Base-by-base conservation (phyloP, 257 asterid genomes). In the Ocimum tenuiflorum region DNA sequence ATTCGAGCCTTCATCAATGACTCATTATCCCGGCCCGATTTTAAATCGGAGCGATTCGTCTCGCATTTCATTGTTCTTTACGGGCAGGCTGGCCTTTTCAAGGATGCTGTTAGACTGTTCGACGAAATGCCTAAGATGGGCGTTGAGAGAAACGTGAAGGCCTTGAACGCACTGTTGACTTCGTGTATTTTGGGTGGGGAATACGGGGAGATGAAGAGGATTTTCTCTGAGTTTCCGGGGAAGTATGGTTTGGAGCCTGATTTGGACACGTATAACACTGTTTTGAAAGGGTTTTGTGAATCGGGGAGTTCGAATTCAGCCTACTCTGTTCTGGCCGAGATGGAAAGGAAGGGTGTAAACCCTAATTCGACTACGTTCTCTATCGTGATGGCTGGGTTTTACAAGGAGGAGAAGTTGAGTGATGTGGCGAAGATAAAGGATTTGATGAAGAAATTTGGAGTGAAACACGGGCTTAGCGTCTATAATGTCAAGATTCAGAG, bases 211-310 rank as follows among this genome's bases (percentile, higher is more conserved):
- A 74, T 88, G 96, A 94, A 90, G 74, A 74, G 92, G 76, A 46
- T 94, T 12, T 90, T 83, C 11, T 53, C 88, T 0, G 95, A 88
- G 17, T 94, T 76, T 55, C 96, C 96, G 0, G 75, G 67, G 20
- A 86, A 77, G 64, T 90, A 83, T 10, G 82, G 71, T 10, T 51
- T 90, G 78, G 73, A 49, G 70, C 94, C 94, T 19, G 59, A 86
- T 72, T 49, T 86, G 72, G 91, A 90, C 20, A 85, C 91, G 0
- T 94, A 78, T 18, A 94, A 94, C 71, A 69, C 85, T 3, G 73
- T 86, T 17, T 70, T 94, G 75, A 90, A 85, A 75, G 97, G 96
- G 45, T 81, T 89, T 42, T 84, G 91, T 36, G 94, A 85, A 72
- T 88, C 92, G 7, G 88, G 91, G 36, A 74, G 90, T 35, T 57